A percentile compares a stretch with the other conserved stretches of the same genome.
Conservation (phyloP, 139 green algal genomes). For the Closterium sp. region DNA sequence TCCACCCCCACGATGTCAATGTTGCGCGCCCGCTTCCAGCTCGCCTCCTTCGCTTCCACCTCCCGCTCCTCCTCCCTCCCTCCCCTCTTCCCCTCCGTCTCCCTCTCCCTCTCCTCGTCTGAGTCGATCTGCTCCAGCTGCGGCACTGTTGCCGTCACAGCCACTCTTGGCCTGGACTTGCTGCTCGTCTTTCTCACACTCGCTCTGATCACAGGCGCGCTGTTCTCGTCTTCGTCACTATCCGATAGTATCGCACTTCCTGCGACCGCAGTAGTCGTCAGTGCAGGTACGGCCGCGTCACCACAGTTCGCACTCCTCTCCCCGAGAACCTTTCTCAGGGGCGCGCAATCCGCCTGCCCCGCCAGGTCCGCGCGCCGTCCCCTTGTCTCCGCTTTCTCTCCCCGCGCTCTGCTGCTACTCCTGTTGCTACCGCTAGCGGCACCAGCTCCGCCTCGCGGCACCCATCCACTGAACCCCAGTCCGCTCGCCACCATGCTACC, state of each 20-base stretch:
- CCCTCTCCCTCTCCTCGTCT: neutral
- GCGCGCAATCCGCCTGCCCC: neutral
- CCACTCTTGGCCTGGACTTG: neutral
- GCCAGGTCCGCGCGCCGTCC: neutral
- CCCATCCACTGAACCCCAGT: conserved; percentile 46
- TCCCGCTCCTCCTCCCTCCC: neutral
- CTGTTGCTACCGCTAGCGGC: neutral
- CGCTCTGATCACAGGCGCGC: neutral
- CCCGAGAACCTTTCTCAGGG: neutral
- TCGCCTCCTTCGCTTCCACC: conserved; percentile 6
- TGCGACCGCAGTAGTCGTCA: neutral
- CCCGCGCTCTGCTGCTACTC: neutral
- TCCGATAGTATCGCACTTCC: neutral
- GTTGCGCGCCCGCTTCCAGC: conserved; percentile 38
- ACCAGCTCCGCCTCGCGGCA: neutral
- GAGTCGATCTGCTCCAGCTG: neutral
- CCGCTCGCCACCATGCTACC: conserved; percentile 25
- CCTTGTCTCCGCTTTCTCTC: neutral
- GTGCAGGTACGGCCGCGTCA: neutral
- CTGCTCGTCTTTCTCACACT: neutral
- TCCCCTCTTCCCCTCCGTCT: conserved; percentile 4
- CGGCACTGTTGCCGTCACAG: neutral
- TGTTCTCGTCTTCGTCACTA: neutral
- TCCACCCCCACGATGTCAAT: conserved; percentile 44
- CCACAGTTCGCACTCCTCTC: neutral